Conservation (phyloP, 345 rosid genomes). For the Tarenaya hassleriana region DNA sequence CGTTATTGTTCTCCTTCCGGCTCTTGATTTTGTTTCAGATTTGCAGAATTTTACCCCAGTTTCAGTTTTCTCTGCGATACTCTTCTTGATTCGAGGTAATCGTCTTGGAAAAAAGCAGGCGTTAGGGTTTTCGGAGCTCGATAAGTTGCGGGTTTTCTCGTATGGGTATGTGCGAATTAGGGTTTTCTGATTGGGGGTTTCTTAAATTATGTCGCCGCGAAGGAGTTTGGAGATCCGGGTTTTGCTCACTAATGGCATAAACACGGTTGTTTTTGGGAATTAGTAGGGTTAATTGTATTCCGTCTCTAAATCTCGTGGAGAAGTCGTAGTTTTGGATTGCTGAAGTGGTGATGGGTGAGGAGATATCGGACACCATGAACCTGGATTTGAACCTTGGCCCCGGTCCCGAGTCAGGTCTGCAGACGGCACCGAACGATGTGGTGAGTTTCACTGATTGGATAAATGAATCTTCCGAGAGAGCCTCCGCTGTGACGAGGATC, state of each 20-base stretch:
- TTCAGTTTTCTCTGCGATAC: slow-evolving; percentile 5
- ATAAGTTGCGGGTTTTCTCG: slow-evolving; percentile 13
- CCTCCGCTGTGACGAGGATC: slow-evolving; percentile 51
- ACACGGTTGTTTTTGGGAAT: no score
- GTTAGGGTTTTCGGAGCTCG: neutral
- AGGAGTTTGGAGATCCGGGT: slow-evolving; percentile 1
- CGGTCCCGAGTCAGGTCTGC: slow-evolving; percentile 53
- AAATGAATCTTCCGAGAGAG: slow-evolving; percentile 41
- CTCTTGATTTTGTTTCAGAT: neutral
- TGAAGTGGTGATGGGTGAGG: slow-evolving; percentile 53
- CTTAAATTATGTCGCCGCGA: neutral
- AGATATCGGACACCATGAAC: slow-evolving; percentile 74
- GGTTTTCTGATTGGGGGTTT: slow-evolving; percentile 17
- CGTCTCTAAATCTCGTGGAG: no score
- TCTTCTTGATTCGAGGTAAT: neutral
- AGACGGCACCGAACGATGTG: slow-evolving; percentile 33
- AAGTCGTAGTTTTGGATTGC: neutral
- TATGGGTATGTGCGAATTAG: slow-evolving; percentile 17
- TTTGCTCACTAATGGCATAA: slow-evolving; percentile 1
- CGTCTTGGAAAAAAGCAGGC: neutral
- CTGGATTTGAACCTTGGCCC: slow-evolving; percentile 96
- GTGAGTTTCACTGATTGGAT: slow-evolving; percentile 57
- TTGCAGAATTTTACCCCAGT: neutral
- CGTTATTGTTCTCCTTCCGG: neutral
- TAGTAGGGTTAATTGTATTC: no score